Percentiles rank a stretch among this genome's conserved stretches.
These are phyloP conservation scores for Oryza brachyantha DNA, from an alignment of 176 grass and related monocot species.

Conservation along the genomic window DNA sequence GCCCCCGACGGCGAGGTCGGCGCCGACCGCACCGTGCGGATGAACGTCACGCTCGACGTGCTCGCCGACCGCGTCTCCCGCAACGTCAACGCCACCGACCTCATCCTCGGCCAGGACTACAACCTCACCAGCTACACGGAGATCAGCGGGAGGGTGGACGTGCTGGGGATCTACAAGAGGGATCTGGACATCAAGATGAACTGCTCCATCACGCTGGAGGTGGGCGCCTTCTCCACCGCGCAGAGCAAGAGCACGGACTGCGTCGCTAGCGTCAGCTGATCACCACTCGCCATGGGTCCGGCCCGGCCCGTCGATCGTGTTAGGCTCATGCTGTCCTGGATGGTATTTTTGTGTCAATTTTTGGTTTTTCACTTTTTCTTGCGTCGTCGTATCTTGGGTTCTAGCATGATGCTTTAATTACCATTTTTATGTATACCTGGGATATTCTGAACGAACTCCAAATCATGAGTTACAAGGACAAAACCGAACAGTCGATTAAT, in stretches of 20 bases:
- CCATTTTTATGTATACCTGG: not conserved
- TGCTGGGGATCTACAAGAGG: constrained; percentile 77
- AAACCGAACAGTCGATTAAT: not conserved
- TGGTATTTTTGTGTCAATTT: not conserved
- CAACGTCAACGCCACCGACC: constrained; percentile 21
- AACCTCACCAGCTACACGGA: constrained; percentile 76
- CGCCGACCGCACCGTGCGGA: constrained; percentile 47
- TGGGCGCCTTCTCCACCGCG: constrained; percentile 23
- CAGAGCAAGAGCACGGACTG: constrained; percentile 37
- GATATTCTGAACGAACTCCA: not conserved
- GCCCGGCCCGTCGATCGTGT: not conserved
- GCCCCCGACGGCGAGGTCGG: constrained; percentile 58
- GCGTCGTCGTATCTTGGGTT: not conserved
- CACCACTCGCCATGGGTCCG: not conserved
- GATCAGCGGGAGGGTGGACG: constrained; percentile 56
- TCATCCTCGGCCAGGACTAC: constrained; percentile 50
- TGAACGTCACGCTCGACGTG: constrained; percentile 71
- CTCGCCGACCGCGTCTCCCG: constrained; percentile 49
- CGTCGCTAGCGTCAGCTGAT: constrained; percentile 42
- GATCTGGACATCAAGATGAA: constrained; percentile 67
- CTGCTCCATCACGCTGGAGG: constrained; percentile 53
- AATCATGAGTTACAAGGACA: not conserved
- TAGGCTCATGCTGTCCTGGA: not conserved
- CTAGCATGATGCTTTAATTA: not conserved
- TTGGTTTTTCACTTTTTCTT: not conserved